Evolutionary conservation across 75 land plant genomes (phyloP), one percentile per base, ranked within the genome.

Genomic region (Larix kaempferi): DNA sequence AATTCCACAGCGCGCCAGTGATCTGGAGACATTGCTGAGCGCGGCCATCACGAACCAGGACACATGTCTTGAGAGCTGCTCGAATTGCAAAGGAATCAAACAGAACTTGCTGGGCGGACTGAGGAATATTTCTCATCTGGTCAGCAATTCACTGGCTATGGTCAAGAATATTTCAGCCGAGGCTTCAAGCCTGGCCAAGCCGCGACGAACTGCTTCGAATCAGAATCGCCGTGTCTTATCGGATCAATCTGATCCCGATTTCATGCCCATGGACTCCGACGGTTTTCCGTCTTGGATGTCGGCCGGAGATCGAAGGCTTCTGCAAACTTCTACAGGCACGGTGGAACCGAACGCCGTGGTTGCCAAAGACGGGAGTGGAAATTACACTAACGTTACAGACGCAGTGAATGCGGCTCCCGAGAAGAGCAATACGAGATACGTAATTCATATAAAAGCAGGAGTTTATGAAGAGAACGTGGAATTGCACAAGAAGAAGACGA

Each of bases 41-140:
- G 83, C 82, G 1, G 83, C 86, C 66, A 75, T 87, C 76, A 84
- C 79, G 12, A 79, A 80, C 65, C 83, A 84, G 71, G 35, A 75
- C 17, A 71, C 89, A 14, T 87, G 89, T 76, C 23, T 75, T 56
- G 83, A 84, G 29, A 78, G 86, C 11, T 76, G 83, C 52, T 56
- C 76, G 19, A 5, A 23, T 67, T 3, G 3, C 59, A 21, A 74
- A 4, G 4, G 3, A 0, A 17, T 74, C 60, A 25, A 59, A 13
- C n/a, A 5, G 5, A 5, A 5, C 25, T 12, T 74, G 59, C 3
- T 16, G 39, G 14, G 16, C 58, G 60, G 58, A 0, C 25, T 74
- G 17, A 1, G 3, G 1, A 25, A 55, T 29, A 3, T 57, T 5
- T 25, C 23, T 44, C 49, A 6, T 44, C 49, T 44, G 0, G 49